Evolutionary conservation across 2,329 filamentous ascomycete species (phyloP).

Genomic region (Paramyrothecium sp.): DNA sequence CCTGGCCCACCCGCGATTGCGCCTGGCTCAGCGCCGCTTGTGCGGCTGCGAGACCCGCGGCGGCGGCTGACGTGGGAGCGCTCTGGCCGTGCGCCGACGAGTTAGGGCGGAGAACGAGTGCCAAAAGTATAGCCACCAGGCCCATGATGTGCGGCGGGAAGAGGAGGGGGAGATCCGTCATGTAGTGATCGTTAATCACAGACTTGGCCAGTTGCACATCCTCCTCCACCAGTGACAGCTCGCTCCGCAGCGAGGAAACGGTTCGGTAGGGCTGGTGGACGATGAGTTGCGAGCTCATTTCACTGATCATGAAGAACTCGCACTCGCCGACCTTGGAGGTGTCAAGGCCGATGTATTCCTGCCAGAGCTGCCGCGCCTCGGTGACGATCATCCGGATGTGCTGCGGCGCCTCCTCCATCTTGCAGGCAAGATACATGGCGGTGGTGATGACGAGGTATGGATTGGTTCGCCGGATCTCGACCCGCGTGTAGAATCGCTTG

Average conservation of each 20-base stretch:
- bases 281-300: conserved; percentile 87
- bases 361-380: conserved; percentile 84
- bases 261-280: conserved; percentile 89
- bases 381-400: conserved; percentile 89
- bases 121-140: conserved; percentile 80
- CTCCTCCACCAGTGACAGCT: conserved; percentile 72
- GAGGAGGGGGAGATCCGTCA: conserved; percentile 85
- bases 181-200: conserved; percentile 88
- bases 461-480: conserved; percentile 72
- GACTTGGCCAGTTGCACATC: conserved; percentile 76
- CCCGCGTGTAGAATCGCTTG: conserved; percentile 87
- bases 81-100: conserved; percentile 25
- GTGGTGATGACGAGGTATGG: conserved; percentile 10
- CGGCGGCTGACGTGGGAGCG: conserved; percentile 25
- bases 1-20: conserved; percentile 29
- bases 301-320: conserved; percentile 89
- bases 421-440: conserved; percentile 61
- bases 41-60: conserved; percentile 47
- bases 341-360: conserved; percentile 73
- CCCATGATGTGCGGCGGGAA: conserved; percentile 85
- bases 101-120: conserved; percentile 74
- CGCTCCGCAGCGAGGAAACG: conserved; percentile 66
- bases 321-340: conserved; percentile 86
- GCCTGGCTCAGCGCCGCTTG: conserved; percentile 48
- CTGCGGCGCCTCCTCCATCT: conserved; percentile 96